Base-by-base conservation (phyloP, 495 filamentous ascomycete genomes). In the Chaetomium tenue region DNA sequence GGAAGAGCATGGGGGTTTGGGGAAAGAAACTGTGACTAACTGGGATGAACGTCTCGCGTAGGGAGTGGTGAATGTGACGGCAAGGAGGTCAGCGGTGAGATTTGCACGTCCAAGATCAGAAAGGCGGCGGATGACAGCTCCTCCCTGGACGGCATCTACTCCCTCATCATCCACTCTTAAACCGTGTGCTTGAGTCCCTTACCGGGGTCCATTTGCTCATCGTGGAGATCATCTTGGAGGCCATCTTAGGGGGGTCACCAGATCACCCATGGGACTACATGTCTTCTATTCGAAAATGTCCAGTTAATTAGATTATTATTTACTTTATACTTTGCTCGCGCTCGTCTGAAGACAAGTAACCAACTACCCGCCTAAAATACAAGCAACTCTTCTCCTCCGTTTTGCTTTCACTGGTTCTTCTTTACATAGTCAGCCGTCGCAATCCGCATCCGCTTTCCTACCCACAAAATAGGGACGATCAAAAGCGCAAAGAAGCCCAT, bases 401-500 rank as follows among this genome's bases (percentile, higher is more conserved):
- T 20, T 5, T 20, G 23, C 18, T 12, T 20, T 67, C 22, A 70
- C 44, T 74, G 72, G 60, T 73, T 74, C 0, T 25, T 47, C 13
- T 64, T 67, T n/a, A 73, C 64, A 63, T 61, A 75, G 0, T 69
- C 58, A 13, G 72, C 71, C 26, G 71, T 73, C 3, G 72, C 72
- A 26, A 75, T 69, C 33, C 72, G 62, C 67, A 73, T 72, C 33
- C 72, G 57, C 66, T 75, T 75, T 12, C 71, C 69, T 2, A 48
- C 59, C 50, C 60, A 69, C 22, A 75, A 56, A 2, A 75, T 33
- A 0, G 72, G 72, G n/a, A 73, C 58, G 33, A 61, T 65, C 4
- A 73, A 53, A 53, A 75, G 23, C 13, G 72, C 58, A 54, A 75
- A 67, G 0, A 63, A 50, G 15, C 72, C 71, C 72, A 75, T 59